Conservation (phyloP, 2,329 filamentous ascomycete genomes). For the Calonectria pseudoreteaudii region DNA sequence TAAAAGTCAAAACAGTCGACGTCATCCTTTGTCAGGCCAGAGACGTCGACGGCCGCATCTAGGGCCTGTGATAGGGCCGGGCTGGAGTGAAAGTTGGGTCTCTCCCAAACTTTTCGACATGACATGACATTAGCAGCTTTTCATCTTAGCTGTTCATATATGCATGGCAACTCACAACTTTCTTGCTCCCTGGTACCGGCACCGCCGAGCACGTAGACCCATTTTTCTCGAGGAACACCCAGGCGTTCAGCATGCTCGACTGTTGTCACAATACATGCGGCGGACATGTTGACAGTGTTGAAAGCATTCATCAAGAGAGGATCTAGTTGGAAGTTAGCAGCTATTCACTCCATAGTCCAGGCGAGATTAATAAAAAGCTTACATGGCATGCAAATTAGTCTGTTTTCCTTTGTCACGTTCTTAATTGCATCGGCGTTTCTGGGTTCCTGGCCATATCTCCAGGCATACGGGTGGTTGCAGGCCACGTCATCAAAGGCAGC, state of each 20-base stretch:
- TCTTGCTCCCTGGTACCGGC: constrained; percentile 70
- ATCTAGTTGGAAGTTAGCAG: constrained; percentile 54
- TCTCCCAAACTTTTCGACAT: constrained; percentile 67
- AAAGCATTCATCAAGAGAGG: constrained; percentile 79
- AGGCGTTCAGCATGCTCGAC: constrained; percentile 64
- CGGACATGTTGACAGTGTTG: constrained; percentile 75
- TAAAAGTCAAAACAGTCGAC: constrained; percentile 75
- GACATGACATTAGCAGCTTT: background rate
- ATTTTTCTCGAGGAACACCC: constrained; percentile 65
- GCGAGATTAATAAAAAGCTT: constrained; percentile 31
- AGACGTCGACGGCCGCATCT: constrained; percentile 62
- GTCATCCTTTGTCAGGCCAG: constrained; percentile 59
- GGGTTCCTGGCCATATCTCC: constrained; percentile 63
- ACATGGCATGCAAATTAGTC: constrained; percentile 79
- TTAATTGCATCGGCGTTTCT: constrained; percentile 64
- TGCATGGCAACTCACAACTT: constrained; percentile 55
- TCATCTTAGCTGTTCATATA: rapidly evolving
- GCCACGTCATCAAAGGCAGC: constrained; percentile 70
- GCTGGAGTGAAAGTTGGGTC: constrained; percentile 68
- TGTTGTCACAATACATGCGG: constrained; percentile 70
- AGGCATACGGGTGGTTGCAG: constrained; percentile 64
- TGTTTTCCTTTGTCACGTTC: constrained; percentile 66
- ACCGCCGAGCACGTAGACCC: constrained; percentile 74
- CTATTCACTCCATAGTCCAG: rapidly evolving
- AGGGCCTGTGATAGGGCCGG: constrained; percentile 69